Conservation (phyloP, 2,329 filamentous ascomycete genomes). For the Monosporascus ibericus region DNA sequence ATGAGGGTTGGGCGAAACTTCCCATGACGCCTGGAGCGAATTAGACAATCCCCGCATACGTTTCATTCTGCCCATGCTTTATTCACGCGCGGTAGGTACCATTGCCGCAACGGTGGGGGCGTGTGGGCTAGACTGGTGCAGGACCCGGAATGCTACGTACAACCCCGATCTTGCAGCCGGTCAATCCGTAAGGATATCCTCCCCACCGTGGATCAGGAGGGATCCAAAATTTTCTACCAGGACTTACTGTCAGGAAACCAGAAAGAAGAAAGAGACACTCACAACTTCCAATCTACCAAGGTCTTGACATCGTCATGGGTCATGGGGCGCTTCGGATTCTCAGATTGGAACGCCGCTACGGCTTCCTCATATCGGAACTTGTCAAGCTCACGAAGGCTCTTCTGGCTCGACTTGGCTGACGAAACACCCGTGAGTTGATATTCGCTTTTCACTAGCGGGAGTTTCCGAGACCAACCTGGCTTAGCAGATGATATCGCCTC, state of each 20-base stretch:
- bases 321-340: conserved; percentile 34
- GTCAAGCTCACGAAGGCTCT: conserved; percentile 52
- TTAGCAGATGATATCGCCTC: conserved; percentile 39
- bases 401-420: conserved; percentile 42
- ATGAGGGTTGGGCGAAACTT: conserved; percentile 57
- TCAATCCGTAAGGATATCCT: no score
- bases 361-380: conserved; percentile 52
- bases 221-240: not conserved
- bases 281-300: conserved; percentile 69
- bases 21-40: conserved; percentile 45
- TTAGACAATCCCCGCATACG: conserved; percentile 1
- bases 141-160: no score
- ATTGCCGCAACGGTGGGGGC: no score
- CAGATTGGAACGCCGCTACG: conserved; percentile 36
- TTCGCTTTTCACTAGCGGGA: conserved; percentile 10
- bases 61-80: no score
- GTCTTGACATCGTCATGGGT: conserved; percentile 50
- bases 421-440: conserved; percentile 3
- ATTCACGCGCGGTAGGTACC: no score
- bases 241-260: not conserved
- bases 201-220: no score
- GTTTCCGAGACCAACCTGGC: conserved; percentile 25
- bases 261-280: conserved; percentile 24
- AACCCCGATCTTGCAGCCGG: no score
- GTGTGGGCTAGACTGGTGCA: no score